These are phyloP conservation scores for Bruguiera hainesii DNA, from an alignment of 441 rosid genomes.

Conservation along the genomic window DNA sequence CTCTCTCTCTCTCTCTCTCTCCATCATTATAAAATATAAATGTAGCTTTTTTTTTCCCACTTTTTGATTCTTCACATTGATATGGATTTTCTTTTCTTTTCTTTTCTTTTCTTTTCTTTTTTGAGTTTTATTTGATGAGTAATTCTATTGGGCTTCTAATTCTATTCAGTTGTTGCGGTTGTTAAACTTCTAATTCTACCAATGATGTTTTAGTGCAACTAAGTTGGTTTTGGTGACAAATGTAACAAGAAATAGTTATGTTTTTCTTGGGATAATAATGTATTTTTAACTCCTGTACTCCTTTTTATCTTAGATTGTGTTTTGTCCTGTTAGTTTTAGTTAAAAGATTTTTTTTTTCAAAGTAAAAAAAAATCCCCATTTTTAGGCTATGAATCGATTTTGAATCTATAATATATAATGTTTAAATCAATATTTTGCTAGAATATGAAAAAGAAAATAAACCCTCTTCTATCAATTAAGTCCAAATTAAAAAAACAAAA, in stretches of 20 bases:
- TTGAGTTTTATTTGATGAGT: neutral
- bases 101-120: neutral
- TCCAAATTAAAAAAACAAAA: too few species aligned
- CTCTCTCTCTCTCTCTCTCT: constrained; percentile 13
- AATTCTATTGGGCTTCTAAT: neutral
- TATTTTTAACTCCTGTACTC: neutral
- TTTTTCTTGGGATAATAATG: neutral
- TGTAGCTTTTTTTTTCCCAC: neutral
- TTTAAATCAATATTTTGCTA: too few species aligned
- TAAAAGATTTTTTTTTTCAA: neutral
- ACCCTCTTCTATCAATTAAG: too few species aligned
- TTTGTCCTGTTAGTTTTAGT: neutral
- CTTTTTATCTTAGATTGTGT: neutral
- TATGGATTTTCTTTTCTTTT: neutral
- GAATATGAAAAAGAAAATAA: too few species aligned
- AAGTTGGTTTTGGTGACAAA: neutral
- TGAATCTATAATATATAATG: too few species aligned
- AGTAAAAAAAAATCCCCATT: neutral
- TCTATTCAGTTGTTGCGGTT: neutral
- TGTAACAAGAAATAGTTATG: neutral
- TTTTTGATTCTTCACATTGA: neutral
- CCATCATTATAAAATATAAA: constrained; percentile 9
- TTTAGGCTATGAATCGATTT: too few species aligned
- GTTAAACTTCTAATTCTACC: neutral
- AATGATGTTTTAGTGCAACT: neutral